Conservation (phyloP, 306 rosid species). For the Biancaea sappan region DNA sequence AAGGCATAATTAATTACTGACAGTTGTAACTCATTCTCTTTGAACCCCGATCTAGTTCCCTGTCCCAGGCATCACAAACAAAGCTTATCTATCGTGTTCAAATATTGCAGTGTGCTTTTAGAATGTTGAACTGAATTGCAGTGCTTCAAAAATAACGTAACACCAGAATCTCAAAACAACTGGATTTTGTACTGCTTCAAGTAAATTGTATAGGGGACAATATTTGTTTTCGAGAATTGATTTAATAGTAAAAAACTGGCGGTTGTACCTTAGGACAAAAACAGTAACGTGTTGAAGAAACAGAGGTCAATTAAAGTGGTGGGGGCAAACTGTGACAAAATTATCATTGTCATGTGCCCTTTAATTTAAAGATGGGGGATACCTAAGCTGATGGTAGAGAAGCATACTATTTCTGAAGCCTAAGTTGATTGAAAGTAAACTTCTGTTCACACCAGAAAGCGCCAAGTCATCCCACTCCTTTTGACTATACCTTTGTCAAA, state of each 20-base stretch:
- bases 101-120: not conserved
- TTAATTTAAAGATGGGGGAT: not conserved
- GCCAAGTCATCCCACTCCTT: not conserved
- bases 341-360: not conserved
- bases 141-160: not conserved
- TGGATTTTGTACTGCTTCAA: not conserved
- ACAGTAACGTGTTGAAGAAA: not conserved
- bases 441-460: conserved; percentile 15
- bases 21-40: not conserved
- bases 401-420: not conserved
- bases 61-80: not conserved
- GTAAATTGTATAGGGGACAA: not conserved
- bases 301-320: not conserved
- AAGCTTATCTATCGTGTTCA: not conserved
- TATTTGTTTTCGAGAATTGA: not conserved
- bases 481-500: conserved; percentile 11
- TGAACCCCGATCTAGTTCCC: too few relatives aligned
- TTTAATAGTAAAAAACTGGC: not conserved
- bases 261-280: not conserved
- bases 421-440: not conserved
- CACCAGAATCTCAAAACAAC: not conserved
- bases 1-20: too few relatives aligned
- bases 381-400: not conserved
- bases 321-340: not conserved
- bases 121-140: not conserved